A percentile compares a stretch with the other conserved stretches of the same genome.
phyloP scores from a whole-genome alignment of 371 early-diverging fungal genomes.

The Mucor ambiguus region DNA sequence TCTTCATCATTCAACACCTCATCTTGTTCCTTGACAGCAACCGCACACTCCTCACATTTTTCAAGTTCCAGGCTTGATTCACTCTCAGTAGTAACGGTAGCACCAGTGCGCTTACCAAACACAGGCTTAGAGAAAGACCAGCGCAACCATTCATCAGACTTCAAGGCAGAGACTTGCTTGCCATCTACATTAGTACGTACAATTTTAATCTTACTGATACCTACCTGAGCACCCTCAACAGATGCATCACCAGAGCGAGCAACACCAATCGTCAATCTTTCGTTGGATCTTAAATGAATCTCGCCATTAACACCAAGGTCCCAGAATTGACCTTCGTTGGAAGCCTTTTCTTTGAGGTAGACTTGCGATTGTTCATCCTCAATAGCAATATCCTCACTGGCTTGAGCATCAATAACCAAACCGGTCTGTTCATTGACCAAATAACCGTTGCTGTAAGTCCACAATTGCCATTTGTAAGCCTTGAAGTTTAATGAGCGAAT shows the following conservation, averaged over 20 bases:
- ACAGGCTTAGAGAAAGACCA: slow-evolving; percentile 48
- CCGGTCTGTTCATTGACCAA: slow-evolving; percentile 59
- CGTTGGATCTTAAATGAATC: slow-evolving; percentile 42
- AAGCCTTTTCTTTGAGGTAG: slow-evolving; percentile 28
- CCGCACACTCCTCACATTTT: slow-evolving; percentile 29
- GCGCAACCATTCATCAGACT: slow-evolving; percentile 42
- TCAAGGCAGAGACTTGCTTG: slow-evolving; percentile 25
- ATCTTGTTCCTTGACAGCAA: slow-evolving; percentile 31
- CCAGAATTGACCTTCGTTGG: slow-evolving; percentile 45
- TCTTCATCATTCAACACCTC: slow-evolving; percentile 35
- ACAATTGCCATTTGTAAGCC: slow-evolving; percentile 52
- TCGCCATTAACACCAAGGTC: slow-evolving; percentile 43
- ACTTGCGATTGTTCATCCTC: slow-evolving; percentile 40
- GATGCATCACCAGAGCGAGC: slow-evolving; percentile 26
- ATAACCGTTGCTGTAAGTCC: slow-evolving; percentile 52
- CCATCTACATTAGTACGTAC: slow-evolving; percentile 26
- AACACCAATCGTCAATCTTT: slow-evolving; percentile 37
- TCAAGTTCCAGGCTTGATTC: slow-evolving; percentile 25
- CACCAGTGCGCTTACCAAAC: slow-evolving; percentile 29
- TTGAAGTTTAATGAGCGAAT: slow-evolving; percentile 43
- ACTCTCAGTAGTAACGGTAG: background rate
- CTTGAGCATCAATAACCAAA: slow-evolving; percentile 49
- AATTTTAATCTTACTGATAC: slow-evolving; percentile 33
- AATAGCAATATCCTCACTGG: slow-evolving; percentile 28
- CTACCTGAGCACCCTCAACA: slow-evolving; percentile 42